These are phyloP conservation scores for Calvatia gigantea DNA, from an alignment of 768 basidiomycete genomes.

Conservation along the genomic window DNA sequence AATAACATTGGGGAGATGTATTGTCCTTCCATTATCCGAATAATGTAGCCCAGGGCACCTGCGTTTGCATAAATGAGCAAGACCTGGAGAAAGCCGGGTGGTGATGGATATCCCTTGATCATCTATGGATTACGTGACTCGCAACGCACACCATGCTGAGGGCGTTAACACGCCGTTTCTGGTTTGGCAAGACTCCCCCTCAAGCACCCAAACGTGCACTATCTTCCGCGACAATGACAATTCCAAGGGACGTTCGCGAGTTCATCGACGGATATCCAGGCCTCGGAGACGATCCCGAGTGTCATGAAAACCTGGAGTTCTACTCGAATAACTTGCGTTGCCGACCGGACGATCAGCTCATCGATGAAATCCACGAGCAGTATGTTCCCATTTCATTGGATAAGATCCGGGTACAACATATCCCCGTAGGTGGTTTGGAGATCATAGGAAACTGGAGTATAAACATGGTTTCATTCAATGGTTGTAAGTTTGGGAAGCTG, in stretches of 20 bases:
- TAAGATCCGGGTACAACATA: not conserved
- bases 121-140: not conserved
- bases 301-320: slow-evolving; percentile 53
- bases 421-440: slow-evolving; percentile 53
- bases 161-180: not conserved
- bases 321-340: slow-evolving; percentile 56
- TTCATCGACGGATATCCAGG: slow-evolving; percentile 56
- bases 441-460: slow-evolving; percentile 59
- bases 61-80: not conserved
- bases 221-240: slow-evolving; percentile 26
- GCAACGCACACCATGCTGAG: not conserved
- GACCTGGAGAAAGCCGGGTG: not conserved
- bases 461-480: slow-evolving; percentile 79
- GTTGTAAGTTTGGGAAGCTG: slow-evolving; percentile 47
- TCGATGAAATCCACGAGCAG: slow-evolving; percentile 63
- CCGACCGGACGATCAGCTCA: slow-evolving; percentile 54
- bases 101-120: not conserved
- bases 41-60: too few species aligned
- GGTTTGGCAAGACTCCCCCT: not conserved
- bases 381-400: slow-evolving; percentile 20
- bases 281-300: slow-evolving; percentile 32
- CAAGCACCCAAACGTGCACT: not conserved
- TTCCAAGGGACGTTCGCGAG: slow-evolving; percentile 54
- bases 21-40: too few species aligned
- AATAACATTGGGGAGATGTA: too few species aligned